Base-by-base conservation (phyloP, 1,139 yeast genomes). In the Lodderomyces jiufengensis region DNA sequence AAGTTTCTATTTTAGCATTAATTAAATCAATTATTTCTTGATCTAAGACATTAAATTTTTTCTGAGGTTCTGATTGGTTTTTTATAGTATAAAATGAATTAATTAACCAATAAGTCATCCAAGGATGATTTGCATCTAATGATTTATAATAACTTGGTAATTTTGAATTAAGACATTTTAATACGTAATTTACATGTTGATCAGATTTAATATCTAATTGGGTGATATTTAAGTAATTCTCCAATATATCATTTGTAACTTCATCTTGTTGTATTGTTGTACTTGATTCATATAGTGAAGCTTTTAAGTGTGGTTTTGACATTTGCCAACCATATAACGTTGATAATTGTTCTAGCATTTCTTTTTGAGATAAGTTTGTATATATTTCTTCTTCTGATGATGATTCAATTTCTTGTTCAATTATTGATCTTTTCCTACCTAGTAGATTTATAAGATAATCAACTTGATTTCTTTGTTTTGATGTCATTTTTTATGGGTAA, bases 81-180 rank as follows among this genome's bases (percentile, higher is more conserved):
- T 12, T 18, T 9, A 44, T 27, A 9, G 44, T 16, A 10, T 30
- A 12, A 14, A 33, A 30, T 3, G 88, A 68, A 53, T 87, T 88
- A 28, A 76, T 51, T 2, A 83, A 60, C 98, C 98, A 92, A 57
- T 85, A 90, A 3, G 84, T 44, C 57, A 92, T 63, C 98, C 98
- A 94, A 0, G 95, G 81, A 44, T 84, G 90, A 16, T 95, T 84
- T 0, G 97, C 92, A 58, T 92, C 97, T 32, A 86, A 64, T 0
- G 66, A 61, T 33, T 62, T 58, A 57, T 69, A 74, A 30, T 59
- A 51, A 3, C 56, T 47, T 0, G 88, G 84, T 21, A 84, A 66
- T 21, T 70, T 65, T 21, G 55, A 57, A 14, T 42, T 47, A 16
- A 84, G 59, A 31, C 69, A 66, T 18, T 34, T 39, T 21, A 42